These are phyloP conservation scores for Mycena alexandri DNA, from an alignment of 768 basidiomycete species.

Conservation along the genomic window DNA sequence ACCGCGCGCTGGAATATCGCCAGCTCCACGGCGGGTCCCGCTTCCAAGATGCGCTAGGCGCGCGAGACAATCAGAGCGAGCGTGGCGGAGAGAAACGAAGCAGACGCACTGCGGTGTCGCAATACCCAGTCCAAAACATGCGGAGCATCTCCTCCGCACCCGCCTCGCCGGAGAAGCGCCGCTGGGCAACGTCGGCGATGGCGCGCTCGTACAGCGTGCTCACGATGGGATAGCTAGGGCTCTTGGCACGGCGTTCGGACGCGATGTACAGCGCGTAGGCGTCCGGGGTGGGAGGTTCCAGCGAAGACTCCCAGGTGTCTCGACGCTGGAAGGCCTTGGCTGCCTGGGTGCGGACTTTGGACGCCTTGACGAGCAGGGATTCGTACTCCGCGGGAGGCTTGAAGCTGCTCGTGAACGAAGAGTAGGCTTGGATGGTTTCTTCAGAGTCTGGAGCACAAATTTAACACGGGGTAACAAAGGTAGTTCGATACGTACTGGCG, in stretches of 20 bases:
- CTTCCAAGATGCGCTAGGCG: constrained; percentile 66
- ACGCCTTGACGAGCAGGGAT: constrained; percentile 77
- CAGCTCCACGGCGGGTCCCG: constrained; percentile 56
- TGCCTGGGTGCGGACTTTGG: constrained; percentile 74
- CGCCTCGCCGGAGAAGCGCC: constrained; percentile 64
- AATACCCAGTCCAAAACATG: constrained; percentile 80
- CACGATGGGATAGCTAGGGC: constrained; percentile 70
- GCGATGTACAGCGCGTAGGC: constrained; percentile 73
- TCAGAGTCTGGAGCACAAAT: constrained; percentile 71
- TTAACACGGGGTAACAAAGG: constrained; percentile 3
- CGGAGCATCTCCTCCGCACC: constrained; percentile 71
- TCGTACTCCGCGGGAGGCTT: constrained; percentile 86
- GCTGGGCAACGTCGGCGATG: constrained; percentile 76
- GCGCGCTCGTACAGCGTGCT: constrained; percentile 78
- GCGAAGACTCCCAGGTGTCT: constrained; percentile 68
- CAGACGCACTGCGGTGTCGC: constrained; percentile 73
- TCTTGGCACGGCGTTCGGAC: constrained; percentile 71
- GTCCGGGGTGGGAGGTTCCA: constrained; percentile 65
- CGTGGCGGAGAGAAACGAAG: background rate
- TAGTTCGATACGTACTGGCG: constrained; percentile 61
- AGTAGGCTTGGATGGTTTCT: constrained; percentile 87
- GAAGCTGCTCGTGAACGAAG: constrained; percentile 87
- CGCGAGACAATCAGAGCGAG: constrained; percentile 15
- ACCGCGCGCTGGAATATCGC: constrained; percentile 67
- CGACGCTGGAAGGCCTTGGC: constrained; percentile 72